Base-by-base conservation (phyloP, 192 early-diverging fungal species). In the Gryganskiella cystojenkinii region DNA sequence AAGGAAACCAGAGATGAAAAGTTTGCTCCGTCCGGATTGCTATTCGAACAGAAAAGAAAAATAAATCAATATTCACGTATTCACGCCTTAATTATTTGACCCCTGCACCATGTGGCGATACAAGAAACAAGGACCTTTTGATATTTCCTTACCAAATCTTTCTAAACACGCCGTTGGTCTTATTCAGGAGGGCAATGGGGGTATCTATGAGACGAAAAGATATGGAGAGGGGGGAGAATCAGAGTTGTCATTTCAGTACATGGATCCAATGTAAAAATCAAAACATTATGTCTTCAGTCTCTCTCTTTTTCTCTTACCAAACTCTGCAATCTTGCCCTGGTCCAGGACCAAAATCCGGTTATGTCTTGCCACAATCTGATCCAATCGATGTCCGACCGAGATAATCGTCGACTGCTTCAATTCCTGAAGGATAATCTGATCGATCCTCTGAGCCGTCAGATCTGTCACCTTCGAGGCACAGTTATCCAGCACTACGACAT, bases 271-370 rank as follows among this genome's bases (percentile, higher is more conserved):
- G n/a, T n/a, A n/a, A n/a, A n/a, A n/a, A n/a, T n/a, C n/a, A n/a
- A n/a, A n/a, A n/a, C n/a, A n/a, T n/a, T 44, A 13, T 42, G 24
- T 1, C 0, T 5, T 11, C 56, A 59, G n/a, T 7, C 22, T 14
- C 14, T 22, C 40, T 20, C 37, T 9, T 10, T 42, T 14, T 0
- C 56, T 17, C 47, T 84, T 85, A 61, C 87, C 90, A 80, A 89
- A 93, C 76, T 95, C 91, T 0, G 80, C 84, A 27, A 95, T 70
- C 49, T 80, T 55, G 58, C 95, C 95, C 9, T 88, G 80, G 56
- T 94, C 89, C n/a, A 96, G 80, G 0, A 96, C 93, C 51, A 94
- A 62, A 47, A 96, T 87, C 61, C 89, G 85, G 81, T 95, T 92
- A 43, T 81, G 67, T 24, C 69, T 56, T 0, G 64, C 82, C 43